Evolutionary conservation across 2,329 filamentous ascomycete species (phyloP), one percentile per base, ranked within the genome.

Genomic region (Beauveria australis): DNA sequence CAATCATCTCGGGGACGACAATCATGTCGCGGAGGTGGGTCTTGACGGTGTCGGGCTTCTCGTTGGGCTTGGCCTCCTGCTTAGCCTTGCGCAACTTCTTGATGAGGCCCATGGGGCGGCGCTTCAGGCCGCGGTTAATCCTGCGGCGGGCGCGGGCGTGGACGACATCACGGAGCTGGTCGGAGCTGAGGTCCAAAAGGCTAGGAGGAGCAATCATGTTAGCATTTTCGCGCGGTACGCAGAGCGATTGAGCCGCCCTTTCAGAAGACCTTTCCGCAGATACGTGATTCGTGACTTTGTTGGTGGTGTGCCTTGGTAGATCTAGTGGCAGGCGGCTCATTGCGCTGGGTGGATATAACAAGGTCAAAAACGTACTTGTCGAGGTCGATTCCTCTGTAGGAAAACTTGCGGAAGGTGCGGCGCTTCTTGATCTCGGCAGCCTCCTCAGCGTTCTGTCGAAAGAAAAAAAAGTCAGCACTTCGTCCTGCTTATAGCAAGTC

Each of bases 41-140:
- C 89, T 97, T 97, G 85, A 97, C 93, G 75, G 94, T 86, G 77
- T 96, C 92, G 77, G 93, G 93, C 91, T 97, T 97, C 92, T 97
- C 93, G 83, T 99, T 99, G 78, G 94, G 94, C 84, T 91, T 91
- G 73, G 92, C 92, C 84, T 96, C 92, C 82, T 96, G 91, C 89
- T 97, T 97, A 72, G 94, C 89, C 87, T 97, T 97, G 80, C 94
- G 93, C 75, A 99, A 91, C 89, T 99, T 99, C 91, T 97, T 97
- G 88, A 99, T 97, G 75, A 99, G 85, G 74, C 94, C 94, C 94
- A 99, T 97, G 74, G 94, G 94, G 86, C 96, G 96, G 85, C 94
- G 92, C 90, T 97, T 99, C 75, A 99, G 89, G 75, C 94, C 94
- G 72, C 94, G 93, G 89, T 97, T 97, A 89, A 99, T 97, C 79